Conservation (phyloP, 164 flowering plant genomes). For the Brasenia schreberi region DNA sequence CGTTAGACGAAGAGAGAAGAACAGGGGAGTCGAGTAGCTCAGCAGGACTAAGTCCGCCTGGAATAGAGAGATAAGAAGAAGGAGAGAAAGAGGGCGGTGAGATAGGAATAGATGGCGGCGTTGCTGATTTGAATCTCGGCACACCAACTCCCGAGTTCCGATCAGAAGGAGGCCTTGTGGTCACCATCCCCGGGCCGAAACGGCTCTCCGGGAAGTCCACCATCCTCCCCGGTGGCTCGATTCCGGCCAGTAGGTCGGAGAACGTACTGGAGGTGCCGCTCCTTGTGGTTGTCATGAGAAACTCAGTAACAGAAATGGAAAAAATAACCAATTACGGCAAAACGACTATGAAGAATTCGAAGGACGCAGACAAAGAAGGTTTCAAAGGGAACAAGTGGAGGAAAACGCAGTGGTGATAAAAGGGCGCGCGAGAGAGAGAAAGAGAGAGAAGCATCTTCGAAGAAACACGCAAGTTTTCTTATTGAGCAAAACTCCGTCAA, state of each 20-base stretch:
- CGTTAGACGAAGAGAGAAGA: constrained; percentile 35
- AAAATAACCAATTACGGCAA: too few relatives aligned
- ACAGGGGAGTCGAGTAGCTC: constrained; percentile 57
- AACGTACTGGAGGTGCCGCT: constrained; percentile 18
- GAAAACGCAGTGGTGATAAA: too few relatives aligned
- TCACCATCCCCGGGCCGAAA: not conserved
- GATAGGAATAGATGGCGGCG: constrained; percentile 46
- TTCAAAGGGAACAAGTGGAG: too few relatives aligned
- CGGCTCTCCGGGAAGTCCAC: not conserved
- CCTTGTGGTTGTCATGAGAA: too few relatives aligned
- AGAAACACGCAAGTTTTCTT: too few relatives aligned
- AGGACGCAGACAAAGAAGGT: constrained; percentile 3
- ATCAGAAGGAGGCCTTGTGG: constrained; percentile 2
- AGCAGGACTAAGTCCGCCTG: constrained; percentile 46
- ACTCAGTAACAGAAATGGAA: too few relatives aligned
- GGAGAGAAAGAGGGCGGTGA: constrained; percentile 54
- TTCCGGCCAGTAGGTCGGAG: constrained; percentile 31
- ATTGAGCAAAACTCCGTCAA: too few relatives aligned
- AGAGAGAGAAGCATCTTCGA: too few relatives aligned
- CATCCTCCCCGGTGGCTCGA: constrained; percentile 3
- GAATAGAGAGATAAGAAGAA: constrained; percentile 37
- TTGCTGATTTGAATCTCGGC: constrained; percentile 46
- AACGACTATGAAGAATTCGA: not conserved
- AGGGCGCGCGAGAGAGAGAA: too few relatives aligned
- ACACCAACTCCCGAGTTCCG: constrained; percentile 26